phyloP scores from a whole-genome alignment of 768 basidiomycete genomes.

The Podaxis sp. region DNA sequence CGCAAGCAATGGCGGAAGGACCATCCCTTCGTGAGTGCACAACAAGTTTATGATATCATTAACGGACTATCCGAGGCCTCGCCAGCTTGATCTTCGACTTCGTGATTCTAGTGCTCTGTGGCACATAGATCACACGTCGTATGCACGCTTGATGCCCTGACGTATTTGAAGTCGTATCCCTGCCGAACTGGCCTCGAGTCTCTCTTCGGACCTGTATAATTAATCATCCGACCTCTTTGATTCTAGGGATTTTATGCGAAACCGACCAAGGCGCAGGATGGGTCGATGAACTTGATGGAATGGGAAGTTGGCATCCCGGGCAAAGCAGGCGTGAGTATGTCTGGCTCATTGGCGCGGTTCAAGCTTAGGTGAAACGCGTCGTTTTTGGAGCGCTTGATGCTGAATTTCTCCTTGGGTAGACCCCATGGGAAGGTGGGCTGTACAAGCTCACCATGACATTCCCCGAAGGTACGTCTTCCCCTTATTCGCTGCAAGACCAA shows the following conservation, averaged over 20 bases:
- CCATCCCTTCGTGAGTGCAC: constrained; percentile 85
- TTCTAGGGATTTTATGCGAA: constrained; percentile 94
- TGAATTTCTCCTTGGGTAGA: constrained; percentile 44
- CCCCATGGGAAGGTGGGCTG: constrained; percentile 94
- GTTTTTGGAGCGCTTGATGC: constrained; percentile 7
- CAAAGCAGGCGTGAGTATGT: constrained; percentile 67
- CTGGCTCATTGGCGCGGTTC: constrained; percentile 8
- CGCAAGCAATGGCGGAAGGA: constrained; percentile 99
- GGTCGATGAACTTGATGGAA: constrained; percentile 93
- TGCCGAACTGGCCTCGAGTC: neutral
- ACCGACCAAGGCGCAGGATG: constrained; percentile 85
- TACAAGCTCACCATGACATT: constrained; percentile 93
- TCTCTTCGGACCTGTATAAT: neutral
- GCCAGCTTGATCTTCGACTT: neutral
- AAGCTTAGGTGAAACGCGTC: constrained; percentile 13
- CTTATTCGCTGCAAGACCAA: neutral
- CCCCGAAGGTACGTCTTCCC: constrained; percentile 79
- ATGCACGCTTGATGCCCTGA: too few species aligned
- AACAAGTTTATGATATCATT: neutral
- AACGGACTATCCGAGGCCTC: neutral
- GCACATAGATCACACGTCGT: neutral
- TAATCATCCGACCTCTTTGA: neutral
- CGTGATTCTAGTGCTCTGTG: neutral
- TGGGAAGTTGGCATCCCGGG: constrained; percentile 99
- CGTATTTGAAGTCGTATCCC: neutral